Base-by-base conservation (phyloP, 2,329 filamentous ascomycete genomes). In the Aspergillus cejpii region DNA sequence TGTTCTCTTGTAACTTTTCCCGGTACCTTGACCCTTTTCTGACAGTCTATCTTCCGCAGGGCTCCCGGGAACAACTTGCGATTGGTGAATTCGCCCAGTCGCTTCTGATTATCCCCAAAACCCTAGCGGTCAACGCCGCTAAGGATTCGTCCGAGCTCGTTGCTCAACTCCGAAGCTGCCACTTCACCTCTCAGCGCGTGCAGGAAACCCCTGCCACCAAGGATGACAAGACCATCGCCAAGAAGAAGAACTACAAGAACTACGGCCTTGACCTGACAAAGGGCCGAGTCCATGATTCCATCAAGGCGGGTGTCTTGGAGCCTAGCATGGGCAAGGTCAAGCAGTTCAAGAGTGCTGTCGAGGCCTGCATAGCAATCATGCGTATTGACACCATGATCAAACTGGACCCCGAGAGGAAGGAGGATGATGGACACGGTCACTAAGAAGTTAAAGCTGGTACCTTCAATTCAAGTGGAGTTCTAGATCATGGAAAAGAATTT, bases 361-460 rank as follows among this genome's bases (percentile, higher is more conserved):
- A 98, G 74, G 92, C 92, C 44, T 97, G 92, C 70, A 94, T 98
- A 70, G 87, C 89, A 64, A 97, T 98, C 67, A 97, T 98, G 92
- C 81, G 92, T 62, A 98, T 98, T 66, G 92, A 98, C 74, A 97
- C 92, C 54, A 77, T 98, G 71, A 97, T 98, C 73, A 94, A 94
- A 76, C 74, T 98, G 69, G 92, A 98, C 76, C 90, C 90, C 14
- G 89, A 96, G 75, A 79, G 84, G 74, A 77, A 79, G 63, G 79
- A 82, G 62, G 79, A 94, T 71, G 87, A 92, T 61, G 89, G 87
- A 45, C 87, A 94, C 71, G 88, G 84, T 43, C 88, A 94, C 73
- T 92, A 78, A 58, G 21, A 23, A 11, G 26, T 19, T 20, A 24
- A 34, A 26, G 37, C 36, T 36, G 36, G 36, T 28, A 37, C 14